Evolutionary conservation across 2,329 filamentous ascomycete species (phyloP), one percentile per base, ranked within the genome.

Genomic region (Talaromyces albobiverticillius): DNA sequence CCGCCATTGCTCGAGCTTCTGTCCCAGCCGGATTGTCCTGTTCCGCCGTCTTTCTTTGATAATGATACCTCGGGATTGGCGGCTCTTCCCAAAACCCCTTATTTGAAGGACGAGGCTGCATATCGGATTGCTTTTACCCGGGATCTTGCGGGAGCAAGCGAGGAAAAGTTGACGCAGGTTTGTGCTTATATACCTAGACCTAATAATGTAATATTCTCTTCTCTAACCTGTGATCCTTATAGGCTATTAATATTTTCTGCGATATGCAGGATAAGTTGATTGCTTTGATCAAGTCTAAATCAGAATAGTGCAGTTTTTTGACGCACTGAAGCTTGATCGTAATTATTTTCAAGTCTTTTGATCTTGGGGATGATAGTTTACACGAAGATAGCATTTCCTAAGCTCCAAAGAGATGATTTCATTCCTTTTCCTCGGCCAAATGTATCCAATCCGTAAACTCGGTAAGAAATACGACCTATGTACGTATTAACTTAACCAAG

Each of bases 181-280:
- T 58, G 67, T 63, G 20, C 20, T n/a, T n/a, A n/a, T 25, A 31
- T 42, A 4, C 13, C 11, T 3, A 16, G 13, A 5, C 18, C n/a
- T 6, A 22, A 53, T 25, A 7, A 16, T 34, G 48, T n/a, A 6
- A 25, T 8, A 18, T 16, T 23, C 4, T 11, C 31, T 51, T 51
- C 18, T 11, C 20, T 46, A 16, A 51, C 34, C 34, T 16, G 22
- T 48, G 54, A 13, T 57, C 31, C 18, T 20, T 49, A 25, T 25
- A 67, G 63, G 82, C 82, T 8, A 78, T 84, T 46, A 81, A 82
- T 59, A 82, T 82, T 51, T 84, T 84, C 64, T 76, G 72, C 46
- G 77, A 81, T 51, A 79, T 80, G 65, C 81, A 84, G 63, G 72
- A 79, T 9, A 75, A 74, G 53, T 59, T 84, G 42, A 80, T 82